Percentiles rank a stretch among this genome's conserved stretches.
Conservation (phyloP, 73 alveolate species). For the Effrenium voratum region DNA sequence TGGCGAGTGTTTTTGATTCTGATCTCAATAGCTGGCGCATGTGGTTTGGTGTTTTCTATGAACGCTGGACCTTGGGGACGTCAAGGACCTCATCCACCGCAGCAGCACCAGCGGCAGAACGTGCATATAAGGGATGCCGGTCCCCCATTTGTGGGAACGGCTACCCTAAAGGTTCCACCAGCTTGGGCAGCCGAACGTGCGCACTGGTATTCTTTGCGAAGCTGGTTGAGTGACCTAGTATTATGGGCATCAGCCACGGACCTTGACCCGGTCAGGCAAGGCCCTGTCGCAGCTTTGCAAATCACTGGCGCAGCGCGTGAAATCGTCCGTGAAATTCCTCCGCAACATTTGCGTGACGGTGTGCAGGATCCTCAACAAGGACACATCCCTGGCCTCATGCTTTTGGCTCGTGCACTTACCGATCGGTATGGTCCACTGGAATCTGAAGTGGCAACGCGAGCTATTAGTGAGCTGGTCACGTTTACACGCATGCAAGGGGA, state of each 20-base stretch:
- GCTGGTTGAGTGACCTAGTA: constrained; percentile 2
- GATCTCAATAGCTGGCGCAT: too few species aligned
- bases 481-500: not conserved
- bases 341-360: not conserved
- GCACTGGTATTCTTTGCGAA: not conserved
- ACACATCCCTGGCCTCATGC: constrained; percentile 12
- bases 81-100: too few species aligned
- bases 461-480: constrained; percentile 16
- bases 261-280: constrained; percentile 3
- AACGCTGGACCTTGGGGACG: too few species aligned
- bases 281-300: not conserved
- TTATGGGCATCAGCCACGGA: constrained; percentile 53
- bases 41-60: too few species aligned
- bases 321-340: constrained; percentile 15
- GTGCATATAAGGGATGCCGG: not conserved
- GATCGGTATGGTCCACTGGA: not conserved
- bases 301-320: constrained; percentile 24
- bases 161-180: not conserved
- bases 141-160: not conserved
- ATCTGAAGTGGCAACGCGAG: not conserved
- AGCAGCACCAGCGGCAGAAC: too few species aligned
- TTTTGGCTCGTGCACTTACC: not conserved
- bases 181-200: not conserved
- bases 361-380: not conserved
- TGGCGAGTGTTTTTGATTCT: too few species aligned